Base-by-base conservation (phyloP, 495 filamentous ascomycete genomes). In the Penicillium mononematosum region DNA sequence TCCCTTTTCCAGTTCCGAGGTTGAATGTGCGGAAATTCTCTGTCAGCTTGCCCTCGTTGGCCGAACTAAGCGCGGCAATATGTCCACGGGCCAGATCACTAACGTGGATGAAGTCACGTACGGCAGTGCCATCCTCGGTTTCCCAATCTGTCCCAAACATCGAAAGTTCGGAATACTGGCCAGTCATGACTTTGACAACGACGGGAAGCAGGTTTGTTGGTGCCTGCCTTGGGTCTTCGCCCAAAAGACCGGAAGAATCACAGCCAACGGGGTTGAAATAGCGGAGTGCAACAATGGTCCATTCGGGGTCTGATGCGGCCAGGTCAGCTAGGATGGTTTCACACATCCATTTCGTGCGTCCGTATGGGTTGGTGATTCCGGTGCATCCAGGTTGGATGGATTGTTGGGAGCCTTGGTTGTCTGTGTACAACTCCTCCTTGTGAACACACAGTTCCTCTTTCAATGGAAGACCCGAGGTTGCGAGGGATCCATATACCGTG, bases 201-300 rank as follows among this genome's bases (percentile, higher is more conserved):
- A 86, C 82, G 0, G 85, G 85, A 45, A 86, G 80, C 51, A 88
- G 75, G 53, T 88, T 88, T 38, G 79, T 86, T 5, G 85, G 82
- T 27, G 73, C 77, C 52, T 81, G 79, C 51, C 79, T 71, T n/a
- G 85, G 83, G 64, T 84, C 82, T 67, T 88, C 85, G 32, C 84
- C 83, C n/a, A 88, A 70, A 4, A 85, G 65, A 19, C 85, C 85
- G 0, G 82, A 84, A 36, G 84, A 73, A 56, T 88, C 81, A 65
- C 83, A 87, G 5, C 85, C 85, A 29, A 86, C 80, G 5, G 85
- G 85, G 56, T 87, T 88, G 75, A 88, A 88, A 63, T 88, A 88
- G 17, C 85, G 76, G 12, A 88, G 75, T 17, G 82, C 81, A 22
- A 85, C 80, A 58, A 85, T 82, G 11, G 76, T 79, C 83, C 83